Evolutionary conservation across 768 basidiomycete genomes (phyloP), one percentile per base, ranked within the genome.

Genomic region (Mycena kentingensis): DNA sequence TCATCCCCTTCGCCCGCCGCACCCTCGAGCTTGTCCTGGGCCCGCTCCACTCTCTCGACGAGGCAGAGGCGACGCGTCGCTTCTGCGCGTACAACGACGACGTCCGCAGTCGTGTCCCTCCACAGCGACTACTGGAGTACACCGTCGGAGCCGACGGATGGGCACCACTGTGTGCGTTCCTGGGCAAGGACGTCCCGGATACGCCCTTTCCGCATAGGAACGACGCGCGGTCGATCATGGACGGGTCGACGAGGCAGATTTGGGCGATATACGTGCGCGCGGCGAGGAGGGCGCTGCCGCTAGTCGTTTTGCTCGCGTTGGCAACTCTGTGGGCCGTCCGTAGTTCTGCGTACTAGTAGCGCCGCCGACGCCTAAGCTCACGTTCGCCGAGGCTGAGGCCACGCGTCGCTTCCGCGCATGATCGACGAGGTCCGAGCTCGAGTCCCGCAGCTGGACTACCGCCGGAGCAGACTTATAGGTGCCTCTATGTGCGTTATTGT

Each of bases 1-100:
- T 59, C 29, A 43, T 55, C 25, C 50, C 53, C 8, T 59, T 59
- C 8, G 57, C 57, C 27, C 53, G 57, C 3, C 38, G 46, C 5
- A 59, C 36, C 26, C 53, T 59, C 42, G 57, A 55, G 19, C 29
- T 59, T 10, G 18, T 55, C 4, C 41, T 59, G 1, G 57, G 57
- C 2, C 57, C 57, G 4, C 45, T 55, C 28, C 39, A 59, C 16
- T 3, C 35, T 0, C 3, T 59, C 27, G 10, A 13, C 22, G 46
- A 51, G 7, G 16, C 15, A 19, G 46, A 43, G 10, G n/a, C 3
- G 5, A 3, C 7, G 36, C 27, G 50, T 3, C 52, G 51, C 18
- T 2, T 19, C 1, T 34, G 42, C 7, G n/a, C n/a, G n/a, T 55
- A 55, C 25, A 38, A 54, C 24, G 49, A 16, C n/a, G 13, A 22